phyloP scores from a whole-genome alignment of 495 filamentous ascomycete species.

The Penicillium goetzii region DNA sequence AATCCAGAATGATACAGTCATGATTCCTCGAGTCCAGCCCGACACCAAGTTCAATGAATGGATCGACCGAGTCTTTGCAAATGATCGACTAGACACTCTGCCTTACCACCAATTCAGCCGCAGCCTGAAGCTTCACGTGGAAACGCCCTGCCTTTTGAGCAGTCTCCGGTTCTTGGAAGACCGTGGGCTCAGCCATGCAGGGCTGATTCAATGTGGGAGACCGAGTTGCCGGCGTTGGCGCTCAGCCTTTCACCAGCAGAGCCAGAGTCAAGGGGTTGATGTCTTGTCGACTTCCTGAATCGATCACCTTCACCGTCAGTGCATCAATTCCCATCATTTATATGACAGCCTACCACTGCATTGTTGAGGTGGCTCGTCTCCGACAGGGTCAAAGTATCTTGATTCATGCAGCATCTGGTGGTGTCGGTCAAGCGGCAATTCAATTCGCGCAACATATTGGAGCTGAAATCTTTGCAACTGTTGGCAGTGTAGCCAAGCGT shows the following conservation, averaged over 20 bases:
- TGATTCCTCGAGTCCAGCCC: conserved; percentile 8
- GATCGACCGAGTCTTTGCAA: conserved; percentile 10
- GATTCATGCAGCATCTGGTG: conserved; percentile 55
- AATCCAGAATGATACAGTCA: neutral
- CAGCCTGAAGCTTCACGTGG: conserved; percentile 6
- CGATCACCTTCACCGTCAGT: conserved; percentile 3
- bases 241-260: conserved; percentile 9
- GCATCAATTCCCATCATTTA: conserved; percentile 13
- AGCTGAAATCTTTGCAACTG: conserved; percentile 49
- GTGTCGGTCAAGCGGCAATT: conserved; percentile 52
- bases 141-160: neutral
- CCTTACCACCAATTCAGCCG: neutral
- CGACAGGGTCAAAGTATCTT: conserved; percentile 44
- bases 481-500: conserved; percentile 45
- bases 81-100: neutral
- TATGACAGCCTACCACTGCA: conserved; percentile 9
- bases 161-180: conserved; percentile 6
- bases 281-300: conserved; percentile 9
- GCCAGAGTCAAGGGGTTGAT: conserved; percentile 9
- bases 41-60: conserved; percentile 10
- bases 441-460: conserved; percentile 41
- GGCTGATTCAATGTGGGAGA: conserved; percentile 5
- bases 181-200: conserved; percentile 3
- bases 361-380: conserved; percentile 3
- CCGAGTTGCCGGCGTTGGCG: conserved; percentile 6